phyloP scores from a whole-genome alignment of 306 rosid genomes.

The Acacia confusa region DNA sequence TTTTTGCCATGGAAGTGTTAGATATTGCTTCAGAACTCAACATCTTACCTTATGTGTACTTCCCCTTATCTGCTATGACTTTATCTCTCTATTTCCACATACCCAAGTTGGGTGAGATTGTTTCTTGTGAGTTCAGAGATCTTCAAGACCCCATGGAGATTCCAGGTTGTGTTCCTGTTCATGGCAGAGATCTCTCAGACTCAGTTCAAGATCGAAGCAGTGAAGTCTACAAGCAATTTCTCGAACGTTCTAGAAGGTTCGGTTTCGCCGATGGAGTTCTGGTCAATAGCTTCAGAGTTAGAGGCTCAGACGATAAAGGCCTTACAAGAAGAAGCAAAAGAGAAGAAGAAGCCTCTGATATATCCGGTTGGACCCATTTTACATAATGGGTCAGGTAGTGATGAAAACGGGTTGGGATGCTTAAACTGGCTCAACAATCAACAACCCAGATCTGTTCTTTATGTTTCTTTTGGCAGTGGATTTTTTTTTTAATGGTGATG shows the following conservation, averaged over 20 bases:
- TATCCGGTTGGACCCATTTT: constrained; percentile 43
- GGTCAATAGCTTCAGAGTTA: neutral
- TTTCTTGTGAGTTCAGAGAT: neutral
- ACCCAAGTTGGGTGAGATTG: neutral
- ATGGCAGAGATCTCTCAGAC: neutral
- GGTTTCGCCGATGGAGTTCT: neutral
- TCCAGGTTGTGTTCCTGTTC: neutral
- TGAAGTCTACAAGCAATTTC: neutral
- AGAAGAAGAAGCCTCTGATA: constrained; percentile 10
- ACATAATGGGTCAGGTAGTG: neutral
- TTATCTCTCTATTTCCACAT: neutral
- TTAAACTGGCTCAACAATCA: neutral
- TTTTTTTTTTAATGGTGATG: too few relatives aligned
- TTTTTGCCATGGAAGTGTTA: neutral
- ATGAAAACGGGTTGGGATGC: neutral
- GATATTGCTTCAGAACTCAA: neutral
- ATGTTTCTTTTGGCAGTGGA: constrained; percentile 26
- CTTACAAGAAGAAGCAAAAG: neutral
- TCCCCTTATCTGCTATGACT: neutral
- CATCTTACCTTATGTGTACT: neutral
- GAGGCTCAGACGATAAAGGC: neutral
- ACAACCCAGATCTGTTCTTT: neutral
- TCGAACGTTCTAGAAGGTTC: neutral
- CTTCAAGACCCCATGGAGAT: neutral
- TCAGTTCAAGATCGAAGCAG: neutral